Percentiles rank a stretch among this genome's conserved stretches.
Conservation (phyloP, 352 stramenopile species). For the Paralagenidium karlingii region DNA sequence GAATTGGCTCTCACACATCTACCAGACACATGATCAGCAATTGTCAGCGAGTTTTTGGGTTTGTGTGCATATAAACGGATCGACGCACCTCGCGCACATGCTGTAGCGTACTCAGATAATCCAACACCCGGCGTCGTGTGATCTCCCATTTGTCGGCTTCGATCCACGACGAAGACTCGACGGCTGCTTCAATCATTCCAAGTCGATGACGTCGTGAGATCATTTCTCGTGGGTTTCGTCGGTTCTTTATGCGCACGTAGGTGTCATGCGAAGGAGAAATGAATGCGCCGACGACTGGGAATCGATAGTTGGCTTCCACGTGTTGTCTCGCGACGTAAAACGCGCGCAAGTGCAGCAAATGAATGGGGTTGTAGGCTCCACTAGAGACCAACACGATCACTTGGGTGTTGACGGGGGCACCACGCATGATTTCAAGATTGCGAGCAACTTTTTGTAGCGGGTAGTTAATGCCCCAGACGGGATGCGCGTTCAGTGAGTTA, state of each 20-base stretch:
- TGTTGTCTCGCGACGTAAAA: constrained; percentile 70
- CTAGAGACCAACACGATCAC: constrained; percentile 67
- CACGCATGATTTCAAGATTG: constrained; percentile 34
- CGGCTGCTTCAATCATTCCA: constrained; percentile 44
- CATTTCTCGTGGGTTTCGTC: constrained; percentile 57
- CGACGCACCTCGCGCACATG: constrained; percentile 62
- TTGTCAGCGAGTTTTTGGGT: neutral
- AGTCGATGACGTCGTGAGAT: constrained; percentile 58
- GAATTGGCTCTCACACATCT: constrained; percentile 65
- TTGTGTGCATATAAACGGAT: neutral
- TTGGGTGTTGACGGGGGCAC: constrained; percentile 8
- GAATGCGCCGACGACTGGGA: constrained; percentile 61
- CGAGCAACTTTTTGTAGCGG: constrained; percentile 55
- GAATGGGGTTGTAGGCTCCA: constrained; percentile 63
- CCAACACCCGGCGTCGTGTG: constrained; percentile 48
- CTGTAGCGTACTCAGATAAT: constrained; percentile 64
- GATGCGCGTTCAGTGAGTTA: constrained; percentile 7
- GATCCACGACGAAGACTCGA: constrained; percentile 62
- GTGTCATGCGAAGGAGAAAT: constrained; percentile 70
- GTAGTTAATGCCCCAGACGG: constrained; percentile 52
- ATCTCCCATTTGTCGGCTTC: constrained; percentile 81
- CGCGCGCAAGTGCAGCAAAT: constrained; percentile 63
- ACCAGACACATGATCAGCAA: neutral
- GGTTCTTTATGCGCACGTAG: constrained; percentile 58
- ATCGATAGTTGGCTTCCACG: constrained; percentile 69